phyloP scores from a whole-genome alignment of 139 green algal genomes.

The Chlorella sp. region DNA sequence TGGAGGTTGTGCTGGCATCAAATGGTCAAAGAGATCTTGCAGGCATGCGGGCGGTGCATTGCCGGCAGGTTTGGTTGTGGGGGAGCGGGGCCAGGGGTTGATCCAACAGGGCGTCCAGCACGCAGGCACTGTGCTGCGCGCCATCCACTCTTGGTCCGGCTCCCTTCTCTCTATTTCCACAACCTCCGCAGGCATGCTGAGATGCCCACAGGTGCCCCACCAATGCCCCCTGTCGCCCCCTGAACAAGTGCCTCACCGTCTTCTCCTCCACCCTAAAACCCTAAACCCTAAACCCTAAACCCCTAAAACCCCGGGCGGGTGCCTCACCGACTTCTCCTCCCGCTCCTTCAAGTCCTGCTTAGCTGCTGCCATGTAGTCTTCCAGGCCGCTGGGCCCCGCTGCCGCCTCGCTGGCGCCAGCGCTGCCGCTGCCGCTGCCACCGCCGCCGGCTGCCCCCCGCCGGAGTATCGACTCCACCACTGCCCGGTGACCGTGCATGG shows the following conservation, averaged over 20 bases:
- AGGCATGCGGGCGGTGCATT: too few relatives aligned
- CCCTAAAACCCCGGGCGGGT: too few relatives aligned
- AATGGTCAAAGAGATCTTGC: too few relatives aligned
- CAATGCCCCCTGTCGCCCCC: too few relatives aligned
- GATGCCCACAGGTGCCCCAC: not conserved
- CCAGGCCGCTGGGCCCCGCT: conserved; percentile 6
- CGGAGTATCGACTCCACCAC: conserved; percentile 48
- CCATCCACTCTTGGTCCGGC: not conserved
- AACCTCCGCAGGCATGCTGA: not conserved
- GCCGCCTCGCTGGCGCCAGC: not conserved
- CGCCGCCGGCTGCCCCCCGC: not conserved
- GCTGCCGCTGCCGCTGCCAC: not conserved
- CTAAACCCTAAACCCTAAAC: too few relatives aligned
- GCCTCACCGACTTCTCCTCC: conserved; percentile 11
- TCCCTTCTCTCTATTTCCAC: not conserved
- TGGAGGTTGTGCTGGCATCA: too few relatives aligned
- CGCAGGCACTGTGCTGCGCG: too few relatives aligned
- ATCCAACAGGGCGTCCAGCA: too few relatives aligned
- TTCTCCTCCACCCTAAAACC: too few relatives aligned
- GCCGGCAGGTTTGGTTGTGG: too few relatives aligned
- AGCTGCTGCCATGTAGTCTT: conserved; percentile 18
- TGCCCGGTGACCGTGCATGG: not conserved
- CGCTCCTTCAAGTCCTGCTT: not conserved
- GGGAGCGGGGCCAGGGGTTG: too few relatives aligned
- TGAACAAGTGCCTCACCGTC: not conserved